phyloP scores from a whole-genome alignment of 495 filamentous ascomycete species.

The Penicillium manginii region DNA sequence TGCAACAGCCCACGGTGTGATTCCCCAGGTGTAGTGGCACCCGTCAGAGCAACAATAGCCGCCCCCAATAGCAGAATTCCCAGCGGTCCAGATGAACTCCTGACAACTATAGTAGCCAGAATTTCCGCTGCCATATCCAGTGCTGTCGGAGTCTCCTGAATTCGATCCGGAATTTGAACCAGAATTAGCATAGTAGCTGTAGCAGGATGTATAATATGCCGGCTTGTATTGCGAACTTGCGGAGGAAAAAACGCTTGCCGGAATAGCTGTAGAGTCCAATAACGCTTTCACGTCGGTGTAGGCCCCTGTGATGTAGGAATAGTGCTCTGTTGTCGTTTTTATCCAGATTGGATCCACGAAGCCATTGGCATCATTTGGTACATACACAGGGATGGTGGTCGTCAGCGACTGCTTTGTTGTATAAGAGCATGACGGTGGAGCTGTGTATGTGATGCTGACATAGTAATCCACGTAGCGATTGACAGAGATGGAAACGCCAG shows the following conservation, averaged over 20 bases:
- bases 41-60: constrained; percentile 21
- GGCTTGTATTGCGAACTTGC: constrained; percentile 23
- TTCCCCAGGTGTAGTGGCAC: constrained; percentile 28
- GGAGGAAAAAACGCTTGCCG: constrained; percentile 22
- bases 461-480: constrained; percentile 23
- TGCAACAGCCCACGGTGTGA: constrained; percentile 26
- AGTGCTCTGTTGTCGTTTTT: constrained; percentile 29
- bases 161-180: background rate
- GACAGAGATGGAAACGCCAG: constrained; percentile 19
- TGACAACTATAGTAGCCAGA: constrained; percentile 4
- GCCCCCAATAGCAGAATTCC: constrained; percentile 13
- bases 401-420: constrained; percentile 18
- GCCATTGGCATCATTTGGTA: constrained; percentile 18
- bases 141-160: background rate
- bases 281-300: constrained; percentile 22
- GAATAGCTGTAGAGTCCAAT: constrained; percentile 25
- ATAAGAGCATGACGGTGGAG: constrained; percentile 30
- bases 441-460: constrained; percentile 32
- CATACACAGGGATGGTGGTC: constrained; percentile 22
- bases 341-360: constrained; percentile 14
- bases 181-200: background rate
- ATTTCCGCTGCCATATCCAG: background rate
- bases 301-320: constrained; percentile 11
- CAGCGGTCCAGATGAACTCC: constrained; percentile 18
- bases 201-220: constrained; percentile 13